Conservation (phyloP, 148 eudicot species). For the Bassia scoparia region DNA sequence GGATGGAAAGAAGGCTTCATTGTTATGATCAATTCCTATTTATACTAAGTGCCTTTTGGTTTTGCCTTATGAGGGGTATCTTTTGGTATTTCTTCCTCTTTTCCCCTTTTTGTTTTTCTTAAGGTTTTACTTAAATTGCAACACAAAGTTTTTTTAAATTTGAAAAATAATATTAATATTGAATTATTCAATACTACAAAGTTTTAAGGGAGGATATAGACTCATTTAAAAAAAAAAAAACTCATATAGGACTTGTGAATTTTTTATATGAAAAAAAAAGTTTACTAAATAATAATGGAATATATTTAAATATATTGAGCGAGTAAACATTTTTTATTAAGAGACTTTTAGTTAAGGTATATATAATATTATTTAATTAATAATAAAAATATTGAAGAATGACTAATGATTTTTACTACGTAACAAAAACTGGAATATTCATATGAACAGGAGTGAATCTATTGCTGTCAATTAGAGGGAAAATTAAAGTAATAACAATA, state of each 20-base stretch:
- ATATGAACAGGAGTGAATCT: constrained; percentile 17
- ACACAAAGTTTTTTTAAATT: neutral
- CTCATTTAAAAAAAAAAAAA: no score
- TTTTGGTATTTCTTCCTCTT: neutral
- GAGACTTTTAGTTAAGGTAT: no score
- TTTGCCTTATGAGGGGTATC: neutral
- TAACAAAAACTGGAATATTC: constrained; percentile 9
- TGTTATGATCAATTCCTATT: constrained; percentile 1
- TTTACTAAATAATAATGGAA: no score
- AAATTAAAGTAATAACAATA: neutral
- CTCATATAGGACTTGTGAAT: no score
- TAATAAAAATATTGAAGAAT: constrained; percentile 4
- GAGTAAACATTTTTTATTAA: no score
- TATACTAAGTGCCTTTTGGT: constrained; percentile 7
- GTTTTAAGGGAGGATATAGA: no score
- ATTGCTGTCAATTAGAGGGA: neutral
- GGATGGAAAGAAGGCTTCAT: constrained; percentile 13
- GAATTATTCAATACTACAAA: no score
- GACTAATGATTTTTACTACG: constrained; percentile 11
- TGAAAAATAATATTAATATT: no score
- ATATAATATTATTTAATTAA: no score
- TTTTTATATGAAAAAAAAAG: no score
- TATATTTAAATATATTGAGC: no score
- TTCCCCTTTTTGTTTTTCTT: neutral
- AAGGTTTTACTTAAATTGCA: constrained; percentile 14